Percentiles rank a stretch among this genome's conserved stretches.
Evolutionary conservation across 352 stramenopile genomes (phyloP).

Genomic region (Pythium myriotylum): DNA sequence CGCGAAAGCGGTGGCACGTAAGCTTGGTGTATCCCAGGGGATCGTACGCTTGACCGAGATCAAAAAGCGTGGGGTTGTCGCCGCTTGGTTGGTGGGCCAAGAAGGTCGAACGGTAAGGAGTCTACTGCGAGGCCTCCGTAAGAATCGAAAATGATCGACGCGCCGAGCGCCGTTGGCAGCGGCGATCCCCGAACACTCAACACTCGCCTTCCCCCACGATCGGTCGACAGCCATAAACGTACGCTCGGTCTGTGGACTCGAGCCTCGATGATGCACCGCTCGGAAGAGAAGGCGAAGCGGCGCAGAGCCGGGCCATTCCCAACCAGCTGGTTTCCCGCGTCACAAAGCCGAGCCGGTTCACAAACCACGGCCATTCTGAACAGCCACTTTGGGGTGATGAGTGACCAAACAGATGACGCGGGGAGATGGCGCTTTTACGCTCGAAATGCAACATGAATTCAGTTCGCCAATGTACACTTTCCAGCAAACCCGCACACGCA

Average conservation of each 20-base stretch:
- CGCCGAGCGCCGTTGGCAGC: not conserved
- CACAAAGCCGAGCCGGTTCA: not conserved
- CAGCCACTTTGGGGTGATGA: conserved; percentile 22
- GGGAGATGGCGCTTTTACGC: conserved; percentile 4
- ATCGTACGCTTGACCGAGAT: conserved; percentile 27
- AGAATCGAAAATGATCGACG: conserved; percentile 29
- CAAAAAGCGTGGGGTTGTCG: conserved; percentile 21
- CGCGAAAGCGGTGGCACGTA: conserved; percentile 14
- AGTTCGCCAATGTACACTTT: conserved; percentile 14
- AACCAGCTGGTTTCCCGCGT: conserved; percentile 15
- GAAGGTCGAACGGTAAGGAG: conserved; percentile 31
- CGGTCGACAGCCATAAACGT: conserved; percentile 18
- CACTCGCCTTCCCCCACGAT: conserved; percentile 1
- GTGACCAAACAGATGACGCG: conserved; percentile 17
- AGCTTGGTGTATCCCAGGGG: conserved; percentile 22
- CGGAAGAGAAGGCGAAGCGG: conserved; percentile 21
- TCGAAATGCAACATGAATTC: conserved; percentile 18
- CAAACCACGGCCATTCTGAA: conserved; percentile 11
- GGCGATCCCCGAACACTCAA: conserved; percentile 7
- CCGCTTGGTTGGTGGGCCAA: conserved; percentile 17
- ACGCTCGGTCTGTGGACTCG: conserved; percentile 13
- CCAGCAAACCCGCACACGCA: conserved; percentile 15
- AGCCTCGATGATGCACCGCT: conserved; percentile 18
- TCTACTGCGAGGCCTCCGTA: conserved; percentile 32
- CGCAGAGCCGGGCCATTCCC: conserved; percentile 1